Percentiles rank a stretch among this genome's conserved stretches.
Conservation (phyloP, 768 basidiomycete species). For the Clitopilus hobsonii region DNA sequence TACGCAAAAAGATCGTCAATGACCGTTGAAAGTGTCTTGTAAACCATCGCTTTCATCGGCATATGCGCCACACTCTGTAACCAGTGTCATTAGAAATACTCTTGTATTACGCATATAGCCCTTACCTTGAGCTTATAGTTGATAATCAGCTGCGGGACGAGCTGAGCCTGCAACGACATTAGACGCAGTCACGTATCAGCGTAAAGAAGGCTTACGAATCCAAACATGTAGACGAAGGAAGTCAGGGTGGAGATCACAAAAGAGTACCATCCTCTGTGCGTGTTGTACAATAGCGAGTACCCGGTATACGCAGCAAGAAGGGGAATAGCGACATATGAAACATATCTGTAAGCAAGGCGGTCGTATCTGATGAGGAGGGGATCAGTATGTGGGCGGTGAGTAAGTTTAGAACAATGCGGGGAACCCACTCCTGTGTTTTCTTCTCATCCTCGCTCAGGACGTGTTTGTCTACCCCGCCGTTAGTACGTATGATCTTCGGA, state of each 20-base stretch:
- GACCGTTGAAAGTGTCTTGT: conserved; percentile 86
- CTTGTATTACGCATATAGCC: conserved; percentile 15
- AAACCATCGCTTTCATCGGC: conserved; percentile 98
- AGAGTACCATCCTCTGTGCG: conserved; percentile 93
- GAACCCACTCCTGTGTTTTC: conserved; percentile 90
- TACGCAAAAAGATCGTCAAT: conserved; percentile 93
- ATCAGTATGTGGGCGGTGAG: conserved; percentile 2
- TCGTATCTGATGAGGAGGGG: conserved; percentile 60
- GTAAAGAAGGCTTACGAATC: conserved; percentile 76
- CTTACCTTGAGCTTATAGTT: conserved; percentile 93
- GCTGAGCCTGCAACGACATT: conserved; percentile 57
- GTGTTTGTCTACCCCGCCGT: conserved; percentile 71
- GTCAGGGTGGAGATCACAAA: conserved; percentile 92
- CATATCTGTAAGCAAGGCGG: conserved; percentile 90
- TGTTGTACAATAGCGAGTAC: conserved; percentile 78
- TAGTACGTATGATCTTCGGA: conserved; percentile 3
- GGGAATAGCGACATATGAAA: conserved; percentile 86
- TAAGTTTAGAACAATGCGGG: background rate
- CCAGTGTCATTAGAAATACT: conserved; percentile 6
- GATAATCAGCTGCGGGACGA: conserved; percentile 86
- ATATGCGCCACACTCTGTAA: conserved; percentile 90
- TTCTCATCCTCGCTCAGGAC: conserved; percentile 95
- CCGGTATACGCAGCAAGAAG: conserved; percentile 70
- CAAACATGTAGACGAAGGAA: conserved; percentile 94
- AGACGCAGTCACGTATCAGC: background rate